Evolutionary conservation across 2,329 filamentous ascomycete genomes (phyloP).

Genomic region (Cytospora paraplurivora): DNA sequence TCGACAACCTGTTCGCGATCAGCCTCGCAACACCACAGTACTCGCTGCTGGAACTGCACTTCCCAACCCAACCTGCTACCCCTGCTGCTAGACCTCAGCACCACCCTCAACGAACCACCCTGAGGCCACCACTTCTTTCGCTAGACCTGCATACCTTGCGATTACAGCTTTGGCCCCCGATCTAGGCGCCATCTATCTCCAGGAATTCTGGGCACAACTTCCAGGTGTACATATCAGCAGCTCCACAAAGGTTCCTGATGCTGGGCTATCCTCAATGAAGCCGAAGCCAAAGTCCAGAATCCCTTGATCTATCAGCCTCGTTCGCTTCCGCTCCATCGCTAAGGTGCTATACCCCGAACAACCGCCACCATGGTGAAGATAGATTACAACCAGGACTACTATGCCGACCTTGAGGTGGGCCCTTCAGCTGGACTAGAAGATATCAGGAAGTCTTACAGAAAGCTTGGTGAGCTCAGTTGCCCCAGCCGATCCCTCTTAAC

Average conservation of each 20-base stretch:
- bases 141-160: background rate
- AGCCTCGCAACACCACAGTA: background rate
- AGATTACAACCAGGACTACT: slow-evolving; percentile 75
- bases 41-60: background rate
- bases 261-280: slow-evolving; percentile 14
- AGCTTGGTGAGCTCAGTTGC: slow-evolving; percentile 61
- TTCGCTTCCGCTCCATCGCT: background rate
- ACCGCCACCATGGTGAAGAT: slow-evolving; percentile 64
- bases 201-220: background rate
- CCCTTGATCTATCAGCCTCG: slow-evolving; percentile 5
- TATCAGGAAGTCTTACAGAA: slow-evolving; percentile 84
- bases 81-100: background rate
- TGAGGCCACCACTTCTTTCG: background rate
- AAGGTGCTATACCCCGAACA: slow-evolving; percentile 36
- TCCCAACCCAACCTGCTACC: background rate
- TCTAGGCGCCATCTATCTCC: background rate
- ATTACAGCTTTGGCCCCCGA: background rate
- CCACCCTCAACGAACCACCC: background rate
- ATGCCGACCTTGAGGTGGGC: slow-evolving; percentile 76
- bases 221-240: slow-evolving; percentile 2
- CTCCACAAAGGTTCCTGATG: background rate
- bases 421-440: slow-evolving; percentile 68
- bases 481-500: slow-evolving; percentile 29
- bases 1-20: background rate
- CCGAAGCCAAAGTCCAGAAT: slow-evolving; percentile 3